These are phyloP conservation scores for Abrus precatorius DNA, from an alignment of 306 rosid species.

Conservation along the genomic window DNA sequence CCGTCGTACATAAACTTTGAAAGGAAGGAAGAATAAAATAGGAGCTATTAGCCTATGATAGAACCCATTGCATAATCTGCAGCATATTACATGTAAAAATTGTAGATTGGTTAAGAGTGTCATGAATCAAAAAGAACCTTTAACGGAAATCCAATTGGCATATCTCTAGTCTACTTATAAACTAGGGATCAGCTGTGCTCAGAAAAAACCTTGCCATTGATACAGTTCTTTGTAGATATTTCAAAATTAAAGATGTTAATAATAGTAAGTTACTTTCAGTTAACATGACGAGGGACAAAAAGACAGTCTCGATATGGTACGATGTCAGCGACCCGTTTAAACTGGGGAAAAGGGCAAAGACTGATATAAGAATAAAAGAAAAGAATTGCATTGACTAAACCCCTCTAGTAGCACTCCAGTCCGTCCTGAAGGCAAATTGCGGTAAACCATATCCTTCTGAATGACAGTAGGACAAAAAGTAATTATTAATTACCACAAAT, in stretches of 20 bases:
- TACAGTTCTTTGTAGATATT: neutral
- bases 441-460: neutral
- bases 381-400: constrained; percentile 23
- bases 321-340: constrained; percentile 22
- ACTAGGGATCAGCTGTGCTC: constrained; percentile 9
- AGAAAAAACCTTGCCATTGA: neutral
- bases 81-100: neutral
- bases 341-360: constrained; percentile 22
- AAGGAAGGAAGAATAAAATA: constrained; percentile 30
- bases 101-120: constrained; percentile 20
- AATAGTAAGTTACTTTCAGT: neutral
- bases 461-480: neutral
- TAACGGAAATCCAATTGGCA: constrained; percentile 19
- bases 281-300: constrained; percentile 27
- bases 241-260: neutral
- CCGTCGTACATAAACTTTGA: constrained; percentile 4
- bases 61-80: constrained; percentile 5
- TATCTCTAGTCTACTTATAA: constrained; percentile 17
- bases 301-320: neutral
- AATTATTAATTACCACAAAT: neutral
- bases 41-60: neutral
- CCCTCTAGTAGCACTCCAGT: constrained; percentile 3
- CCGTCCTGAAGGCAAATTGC: constrained; percentile 8
- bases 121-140: constrained; percentile 31
- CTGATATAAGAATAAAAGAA: constrained; percentile 19